phyloP scores from a whole-genome alignment of 768 basidiomycete genomes.

The Lactifluus echinatus region DNA sequence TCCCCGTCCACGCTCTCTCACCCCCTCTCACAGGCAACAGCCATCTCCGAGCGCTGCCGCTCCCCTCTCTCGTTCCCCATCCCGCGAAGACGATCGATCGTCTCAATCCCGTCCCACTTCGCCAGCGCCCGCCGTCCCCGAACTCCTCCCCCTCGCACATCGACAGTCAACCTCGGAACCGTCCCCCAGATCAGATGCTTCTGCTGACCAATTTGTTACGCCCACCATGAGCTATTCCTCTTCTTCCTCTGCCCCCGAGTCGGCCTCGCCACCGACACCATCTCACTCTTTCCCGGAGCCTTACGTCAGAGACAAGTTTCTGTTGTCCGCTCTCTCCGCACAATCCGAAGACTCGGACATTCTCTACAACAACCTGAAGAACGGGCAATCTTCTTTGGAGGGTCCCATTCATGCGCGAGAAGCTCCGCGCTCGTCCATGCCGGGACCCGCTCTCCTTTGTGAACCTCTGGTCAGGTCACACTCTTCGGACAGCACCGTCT shows the following conservation, averaged over 20 bases:
- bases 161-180: neutral
- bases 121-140: neutral
- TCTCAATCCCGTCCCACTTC: neutral
- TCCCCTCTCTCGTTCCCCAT: conserved; percentile 18
- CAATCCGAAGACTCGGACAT: neutral
- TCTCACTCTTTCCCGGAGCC: conserved; percentile 15
- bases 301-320: neutral
- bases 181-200: neutral
- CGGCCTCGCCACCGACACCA: conserved; percentile 22
- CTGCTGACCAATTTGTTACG: neutral
- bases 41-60: conserved; percentile 24
- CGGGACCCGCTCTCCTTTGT: neutral
- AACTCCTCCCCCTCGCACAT: neutral
- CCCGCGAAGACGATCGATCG: conserved; percentile 9
- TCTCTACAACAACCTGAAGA: neutral
- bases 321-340: neutral
- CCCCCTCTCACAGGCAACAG: conserved; percentile 21
- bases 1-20: conserved; percentile 25
- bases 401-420: neutral
- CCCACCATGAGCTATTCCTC: conserved; percentile 26
- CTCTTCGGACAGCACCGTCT: neutral
- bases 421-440: neutral
- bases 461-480: neutral
- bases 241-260: conserved; percentile 24
- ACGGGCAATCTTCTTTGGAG: neutral